Base-by-base conservation (phyloP, 768 basidiomycete genomes). In the Russula virescens region DNA sequence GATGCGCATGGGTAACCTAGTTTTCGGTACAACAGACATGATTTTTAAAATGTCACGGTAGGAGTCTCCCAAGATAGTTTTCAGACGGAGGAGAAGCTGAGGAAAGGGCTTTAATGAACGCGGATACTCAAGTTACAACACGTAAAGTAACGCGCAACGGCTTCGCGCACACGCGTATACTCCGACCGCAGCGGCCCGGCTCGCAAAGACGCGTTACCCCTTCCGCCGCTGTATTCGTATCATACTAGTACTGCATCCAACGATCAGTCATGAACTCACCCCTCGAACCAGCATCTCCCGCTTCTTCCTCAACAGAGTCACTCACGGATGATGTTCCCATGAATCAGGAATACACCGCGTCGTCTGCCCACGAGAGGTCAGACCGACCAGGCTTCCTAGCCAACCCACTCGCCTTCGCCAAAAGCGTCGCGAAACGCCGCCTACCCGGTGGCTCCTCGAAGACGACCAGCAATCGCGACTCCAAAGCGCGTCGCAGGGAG, bases 1-100 rank as follows among this genome's bases (percentile, higher is more conserved):
- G 64, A 81, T 80, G 58, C 80, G 80, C 73, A 81, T 73, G 21
- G 75, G 66, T 28, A 67, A 23, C 49, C 61, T 66, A 10, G 64
- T 34, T 55, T 66, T 67, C 34, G 60, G 35, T 40, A 56, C 2
- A 34, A 67, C 10, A 28, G 66, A 67, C 64, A 67, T 67, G 42
- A 31, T 45, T n/a, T 31, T 46, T 31, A 3, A 8, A 10, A 18
- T n/a, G n/a, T 42, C 23, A 4, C 34, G 8, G 21, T 18, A 23
- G 38, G 25, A 21, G 28, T 13, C 19, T 18, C 35, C 16, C 23
- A 25, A 26, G 55, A 46, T 46, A n/a, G 28, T 34, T 42, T 9
- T 45, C 19, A 23, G 45, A 56, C 40, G 28, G 21, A 55, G 13
- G 38, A n/a, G n/a, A n/a, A n/a, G 19, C 48, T 8, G 25, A 31